Evolutionary conservation across 495 filamentous ascomycete species (phyloP).

Genomic region (Amniculicola lignicola): DNA sequence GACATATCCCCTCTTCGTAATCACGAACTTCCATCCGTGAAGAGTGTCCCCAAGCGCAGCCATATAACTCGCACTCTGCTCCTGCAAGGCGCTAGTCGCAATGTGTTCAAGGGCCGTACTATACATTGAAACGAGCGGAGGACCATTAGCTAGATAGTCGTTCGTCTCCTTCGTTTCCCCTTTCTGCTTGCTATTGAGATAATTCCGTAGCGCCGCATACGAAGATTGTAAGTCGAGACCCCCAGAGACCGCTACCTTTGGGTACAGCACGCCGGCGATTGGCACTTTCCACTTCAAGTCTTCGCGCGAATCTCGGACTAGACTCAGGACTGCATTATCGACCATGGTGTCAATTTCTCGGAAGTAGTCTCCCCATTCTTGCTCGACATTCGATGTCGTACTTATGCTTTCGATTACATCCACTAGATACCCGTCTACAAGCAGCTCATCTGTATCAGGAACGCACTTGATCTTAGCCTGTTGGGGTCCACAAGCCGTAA

Average conservation of each 20-base stretch:
- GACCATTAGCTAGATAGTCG: too few species aligned
- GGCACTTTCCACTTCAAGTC: slow-evolving; percentile 14
- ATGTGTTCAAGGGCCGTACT: neutral
- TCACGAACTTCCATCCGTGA: slow-evolving; percentile 4
- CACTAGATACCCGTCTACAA: neutral
- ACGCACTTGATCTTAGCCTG: neutral
- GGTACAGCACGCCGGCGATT: slow-evolving; percentile 1
- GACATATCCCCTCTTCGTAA: slow-evolving; percentile 4
- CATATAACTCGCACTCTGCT: neutral
- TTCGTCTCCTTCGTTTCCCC: too few species aligned
- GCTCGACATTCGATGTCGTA: neutral
- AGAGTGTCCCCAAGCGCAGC: neutral
- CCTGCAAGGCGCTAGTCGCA: neutral
- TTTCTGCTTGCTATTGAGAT: neutral
- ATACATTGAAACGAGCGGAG: too few species aligned
- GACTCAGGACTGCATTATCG: neutral
- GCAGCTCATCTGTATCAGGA: neutral
- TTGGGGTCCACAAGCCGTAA: neutral
- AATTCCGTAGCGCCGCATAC: neutral
- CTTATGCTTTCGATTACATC: neutral
- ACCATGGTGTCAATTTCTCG: slow-evolving; percentile 3
- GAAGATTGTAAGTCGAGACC: neutral
- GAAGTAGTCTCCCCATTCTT: neutral
- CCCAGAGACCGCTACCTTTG: neutral
- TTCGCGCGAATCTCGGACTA: neutral